Evolutionary conservation across 2,329 filamentous ascomycete genomes (phyloP).

Genomic region (Falciphora oryzae): DNA sequence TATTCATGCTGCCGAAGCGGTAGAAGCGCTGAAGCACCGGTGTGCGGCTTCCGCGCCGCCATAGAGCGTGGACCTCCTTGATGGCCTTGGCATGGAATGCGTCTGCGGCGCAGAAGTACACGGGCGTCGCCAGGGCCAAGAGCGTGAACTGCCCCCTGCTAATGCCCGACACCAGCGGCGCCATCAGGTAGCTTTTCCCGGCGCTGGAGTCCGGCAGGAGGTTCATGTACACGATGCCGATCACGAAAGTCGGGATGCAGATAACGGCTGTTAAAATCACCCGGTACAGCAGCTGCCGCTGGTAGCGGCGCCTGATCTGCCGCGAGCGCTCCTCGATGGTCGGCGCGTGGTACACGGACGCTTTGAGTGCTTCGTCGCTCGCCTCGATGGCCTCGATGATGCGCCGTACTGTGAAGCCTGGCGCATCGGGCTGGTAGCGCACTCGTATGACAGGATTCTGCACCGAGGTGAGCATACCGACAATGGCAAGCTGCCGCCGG

Average conservation of each 20-base stretch:
- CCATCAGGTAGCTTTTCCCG: conserved; percentile 61
- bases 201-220: conserved; percentile 57
- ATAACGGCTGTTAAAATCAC: conserved; percentile 62
- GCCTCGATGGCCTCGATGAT: conserved; percentile 64
- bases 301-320: conserved; percentile 64
- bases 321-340: conserved; percentile 78
- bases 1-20: conserved; percentile 95
- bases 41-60: conserved; percentile 68
- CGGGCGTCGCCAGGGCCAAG: conserved; percentile 74
- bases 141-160: conserved; percentile 73
- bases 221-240: conserved; percentile 89
- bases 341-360: conserved; percentile 70
- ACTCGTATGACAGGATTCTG: conserved; percentile 64
- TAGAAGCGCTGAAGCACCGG: conserved; percentile 73
- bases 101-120: conserved; percentile 83
- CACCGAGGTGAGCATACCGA: conserved; percentile 52
- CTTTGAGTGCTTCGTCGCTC: conserved; percentile 59
- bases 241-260: conserved; percentile 76
- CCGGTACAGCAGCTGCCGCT: conserved; percentile 62
- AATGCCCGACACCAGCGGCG: conserved; percentile 64
- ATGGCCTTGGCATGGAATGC: conserved; percentile 74
- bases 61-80: conserved; percentile 72
- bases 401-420: conserved; percentile 66
- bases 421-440: conserved; percentile 62
- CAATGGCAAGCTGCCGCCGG: conserved; percentile 31